Evolutionary conservation across 768 basidiomycete genomes (phyloP).

Genomic region (Mrakia frigida): DNA sequence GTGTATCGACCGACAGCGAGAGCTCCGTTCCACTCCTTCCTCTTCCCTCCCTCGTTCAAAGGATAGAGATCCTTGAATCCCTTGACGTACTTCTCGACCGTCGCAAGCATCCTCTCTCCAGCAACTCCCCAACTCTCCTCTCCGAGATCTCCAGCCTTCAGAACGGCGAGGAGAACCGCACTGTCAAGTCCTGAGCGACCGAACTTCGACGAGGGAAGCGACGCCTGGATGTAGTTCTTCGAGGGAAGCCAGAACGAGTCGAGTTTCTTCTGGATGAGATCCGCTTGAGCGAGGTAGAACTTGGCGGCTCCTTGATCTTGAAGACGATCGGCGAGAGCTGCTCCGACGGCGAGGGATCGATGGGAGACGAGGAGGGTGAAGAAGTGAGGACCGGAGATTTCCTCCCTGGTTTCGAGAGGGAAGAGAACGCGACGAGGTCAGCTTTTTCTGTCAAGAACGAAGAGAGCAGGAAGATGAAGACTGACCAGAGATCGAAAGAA

Average conservation of each 20-base stretch:
- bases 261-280: constrained; percentile 30
- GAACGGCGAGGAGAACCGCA: constrained; percentile 40
- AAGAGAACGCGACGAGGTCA: constrained; percentile 25
- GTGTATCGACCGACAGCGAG: constrained; percentile 40
- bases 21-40: constrained; percentile 34
- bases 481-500: constrained; percentile 43
- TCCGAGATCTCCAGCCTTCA: constrained; percentile 33
- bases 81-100: constrained; percentile 38
- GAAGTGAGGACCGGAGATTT: constrained; percentile 40
- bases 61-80: constrained; percentile 41
- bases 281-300: constrained; percentile 37
- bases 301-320: constrained; percentile 38
- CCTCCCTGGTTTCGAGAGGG: constrained; percentile 23
- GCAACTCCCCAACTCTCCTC: constrained; percentile 15
- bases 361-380: constrained; percentile 42
- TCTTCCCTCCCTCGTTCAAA: constrained; percentile 37
- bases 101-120: constrained; percentile 36
- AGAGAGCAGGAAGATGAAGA: background rate
- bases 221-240: constrained; percentile 22
- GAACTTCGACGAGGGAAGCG: constrained; percentile 19
- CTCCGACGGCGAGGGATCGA: constrained; percentile 40
- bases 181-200: constrained; percentile 40
- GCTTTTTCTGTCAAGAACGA: constrained; percentile 36
- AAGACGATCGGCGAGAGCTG: constrained; percentile 38
- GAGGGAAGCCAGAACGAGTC: constrained; percentile 37